Conservation (phyloP, 1,284 basidiomycete genomes). For the Sphaerobolus stellatus region DNA sequence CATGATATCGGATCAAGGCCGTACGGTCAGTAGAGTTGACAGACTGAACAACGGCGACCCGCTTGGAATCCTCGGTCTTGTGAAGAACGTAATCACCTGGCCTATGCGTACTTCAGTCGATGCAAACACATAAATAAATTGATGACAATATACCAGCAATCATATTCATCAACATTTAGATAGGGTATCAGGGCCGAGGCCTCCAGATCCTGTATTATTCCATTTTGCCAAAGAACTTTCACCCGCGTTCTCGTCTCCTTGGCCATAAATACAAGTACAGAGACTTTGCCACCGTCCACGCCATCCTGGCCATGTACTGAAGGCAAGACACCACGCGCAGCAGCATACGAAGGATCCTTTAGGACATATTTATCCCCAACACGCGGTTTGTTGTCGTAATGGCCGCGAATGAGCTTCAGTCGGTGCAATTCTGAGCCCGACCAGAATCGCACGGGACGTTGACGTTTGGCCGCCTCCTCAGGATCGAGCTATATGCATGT, state of each 20-base stretch:
- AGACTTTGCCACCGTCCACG: constrained; percentile 43
- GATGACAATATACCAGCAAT: constrained; percentile 65
- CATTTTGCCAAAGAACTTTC: constrained; percentile 89
- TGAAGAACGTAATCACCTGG: constrained; percentile 91
- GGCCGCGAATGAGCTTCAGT: constrained; percentile 64
- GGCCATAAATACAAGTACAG: constrained; percentile 61
- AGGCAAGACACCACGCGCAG: constrained; percentile 40
- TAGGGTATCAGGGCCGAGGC: constrained; percentile 78
- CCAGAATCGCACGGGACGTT: constrained; percentile 78
- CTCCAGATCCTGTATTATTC: constrained; percentile 56
- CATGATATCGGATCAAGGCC: constrained; percentile 59
- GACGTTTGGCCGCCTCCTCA: constrained; percentile 51
- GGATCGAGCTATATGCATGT: constrained; percentile 52
- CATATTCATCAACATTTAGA: constrained; percentile 79
- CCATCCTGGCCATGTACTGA: constrained; percentile 57
- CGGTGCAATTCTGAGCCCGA: constrained; percentile 60
- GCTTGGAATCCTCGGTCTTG: constrained; percentile 69
- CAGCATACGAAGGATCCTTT: constrained; percentile 14
- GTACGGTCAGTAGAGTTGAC: constrained; percentile 75
- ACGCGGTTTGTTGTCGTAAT: constrained; percentile 62
- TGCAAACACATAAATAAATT: background rate
- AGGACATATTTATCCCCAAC: constrained; percentile 66
- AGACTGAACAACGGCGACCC: constrained; percentile 75
- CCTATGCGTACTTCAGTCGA: constrained; percentile 43
- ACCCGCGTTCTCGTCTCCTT: constrained; percentile 68